Evolutionary conservation across 2,329 filamentous ascomycete species (phyloP).

Genomic region (Fusarium caatingaense): DNA sequence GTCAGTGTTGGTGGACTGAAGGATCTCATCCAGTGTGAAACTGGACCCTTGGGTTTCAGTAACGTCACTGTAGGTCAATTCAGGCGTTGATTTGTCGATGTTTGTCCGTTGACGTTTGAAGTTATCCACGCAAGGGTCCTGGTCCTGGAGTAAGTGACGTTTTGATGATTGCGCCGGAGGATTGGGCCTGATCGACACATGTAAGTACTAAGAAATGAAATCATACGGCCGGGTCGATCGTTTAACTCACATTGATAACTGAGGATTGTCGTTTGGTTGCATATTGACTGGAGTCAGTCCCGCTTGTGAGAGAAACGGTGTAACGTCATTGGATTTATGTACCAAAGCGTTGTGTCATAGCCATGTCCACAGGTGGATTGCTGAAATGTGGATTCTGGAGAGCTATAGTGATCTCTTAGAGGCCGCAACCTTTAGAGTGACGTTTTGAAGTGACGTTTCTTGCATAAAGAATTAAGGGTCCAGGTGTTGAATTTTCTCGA

Average conservation of each 20-base stretch:
- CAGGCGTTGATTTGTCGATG: slow-evolving; percentile 18
- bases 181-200: slow-evolving; percentile 30
- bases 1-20: slow-evolving; percentile 19
- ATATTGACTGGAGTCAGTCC: slow-evolving; percentile 33
- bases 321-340: slow-evolving; percentile 38
- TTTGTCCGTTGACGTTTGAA: slow-evolving; percentile 28
- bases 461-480: slow-evolving; percentile 18
- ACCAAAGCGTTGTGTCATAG: slow-evolving; percentile 35
- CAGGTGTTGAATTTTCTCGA: slow-evolving; percentile 11
- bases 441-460: slow-evolving; percentile 32
- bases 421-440: slow-evolving; percentile 19
- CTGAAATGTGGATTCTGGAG: slow-evolving; percentile 32
- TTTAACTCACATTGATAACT: slow-evolving; percentile 33
- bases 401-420: slow-evolving; percentile 16
- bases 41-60: slow-evolving; percentile 13
- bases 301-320: slow-evolving; percentile 28
- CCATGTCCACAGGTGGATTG: slow-evolving; percentile 31
- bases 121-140: slow-evolving; percentile 10
- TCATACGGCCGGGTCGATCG: slow-evolving; percentile 26
- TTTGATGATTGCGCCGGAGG: slow-evolving; percentile 24
- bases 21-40: slow-evolving; percentile 7
- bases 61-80: slow-evolving; percentile 6
- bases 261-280: slow-evolving; percentile 29
- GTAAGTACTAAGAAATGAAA: slow-evolving; percentile 33
- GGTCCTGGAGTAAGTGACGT: slow-evolving; percentile 25